Percentiles rank a stretch among this genome's conserved stretches.
These are phyloP conservation scores for Cryptococcus sp. DNA, from an alignment of 1,284 basidiomycete genomes.

Conservation along the genomic window DNA sequence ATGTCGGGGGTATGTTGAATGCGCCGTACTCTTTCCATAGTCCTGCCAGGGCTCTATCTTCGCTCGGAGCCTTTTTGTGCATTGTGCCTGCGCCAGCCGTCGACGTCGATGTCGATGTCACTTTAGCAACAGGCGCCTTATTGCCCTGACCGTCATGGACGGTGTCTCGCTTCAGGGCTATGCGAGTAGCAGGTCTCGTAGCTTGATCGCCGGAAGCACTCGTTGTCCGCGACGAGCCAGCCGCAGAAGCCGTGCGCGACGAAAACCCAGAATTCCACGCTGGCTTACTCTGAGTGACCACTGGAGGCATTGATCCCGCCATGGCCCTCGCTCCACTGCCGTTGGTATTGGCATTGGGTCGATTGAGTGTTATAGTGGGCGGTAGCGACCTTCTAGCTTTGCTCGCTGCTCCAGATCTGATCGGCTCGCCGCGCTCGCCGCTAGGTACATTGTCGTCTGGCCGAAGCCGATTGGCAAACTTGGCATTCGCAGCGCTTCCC, in stretches of 20 bases:
- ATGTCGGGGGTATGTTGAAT: too few relatives aligned
- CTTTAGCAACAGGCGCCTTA: too few relatives aligned
- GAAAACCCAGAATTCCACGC: constrained; percentile 17
- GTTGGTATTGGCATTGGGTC: constrained; percentile 1
- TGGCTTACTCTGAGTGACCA: not conserved
- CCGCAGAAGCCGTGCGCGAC: too few relatives aligned
- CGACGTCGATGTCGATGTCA: too few relatives aligned
- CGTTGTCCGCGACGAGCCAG: too few relatives aligned
- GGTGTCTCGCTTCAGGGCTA: too few relatives aligned
- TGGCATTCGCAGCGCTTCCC: constrained; percentile 38
- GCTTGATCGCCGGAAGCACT: too few relatives aligned
- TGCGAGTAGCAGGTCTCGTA: too few relatives aligned
- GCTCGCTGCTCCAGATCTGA: constrained; percentile 6
- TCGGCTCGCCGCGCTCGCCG: not conserved
- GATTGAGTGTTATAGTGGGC: constrained; percentile 16
- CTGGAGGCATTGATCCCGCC: too few relatives aligned
- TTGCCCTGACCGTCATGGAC: too few relatives aligned
- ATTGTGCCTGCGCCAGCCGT: too few relatives aligned
- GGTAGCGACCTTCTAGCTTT: constrained; percentile 22
- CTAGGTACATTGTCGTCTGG: constrained; percentile 16
- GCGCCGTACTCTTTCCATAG: constrained; percentile 18
- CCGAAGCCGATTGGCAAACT: constrained; percentile 47
- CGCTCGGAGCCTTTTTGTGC: constrained; percentile 7
- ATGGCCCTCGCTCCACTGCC: not conserved
- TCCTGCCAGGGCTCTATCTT: constrained; percentile 16